Evolutionary conservation across 176 grass and related monocot genomes (phyloP), one percentile per base, ranked within the genome.

Genomic region (Oryza officinalis): DNA sequence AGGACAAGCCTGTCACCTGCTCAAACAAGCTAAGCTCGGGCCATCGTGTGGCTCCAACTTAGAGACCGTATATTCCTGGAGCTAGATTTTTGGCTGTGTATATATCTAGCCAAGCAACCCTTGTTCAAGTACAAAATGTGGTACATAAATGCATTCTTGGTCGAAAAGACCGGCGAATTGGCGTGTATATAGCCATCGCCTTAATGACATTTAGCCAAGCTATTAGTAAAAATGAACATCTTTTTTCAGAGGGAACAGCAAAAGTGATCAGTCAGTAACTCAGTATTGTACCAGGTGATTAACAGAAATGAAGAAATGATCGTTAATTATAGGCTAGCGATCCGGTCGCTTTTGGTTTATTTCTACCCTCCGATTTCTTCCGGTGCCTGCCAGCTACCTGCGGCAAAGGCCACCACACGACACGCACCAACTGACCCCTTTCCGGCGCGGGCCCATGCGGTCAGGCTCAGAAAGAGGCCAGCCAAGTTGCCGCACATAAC

Each of bases 401-500:
- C 66, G 31, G 41, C 78, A 71, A 64, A 64, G 28, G 60, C 52
- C 32, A 18, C 60, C 26, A 41, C 72, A 81, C 81, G 77, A 65
- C 78, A 72, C 43, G 17, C 66, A 78, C 79, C 67, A 67, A 72
- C 73, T 13, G 17, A 13, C 1, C 0, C 12, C 65, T 46, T 60
- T 81, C 10, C 0, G 52, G 12, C 3, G 1, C 12, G 40, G 80
- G 25, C 54, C 80, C 66, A 77, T 41, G 14, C 54, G 5, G 63
- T 50, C 71, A 81, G n/a, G 46, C 67, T 80, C 69, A n/a, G 11
- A 71, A 12, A 38, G 67, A 46, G 54, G 75, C 44, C 49, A 18
- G 32, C 71, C 83, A 86, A 73, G 72, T 89, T 61, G 8, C 26
- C 82, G 2, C 26, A 86, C 60, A 84, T 8, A 90, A 83, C 72